Evolutionary conservation across 2,329 filamentous ascomycete genomes (phyloP).

Genomic region (Tolypocladium album): DNA sequence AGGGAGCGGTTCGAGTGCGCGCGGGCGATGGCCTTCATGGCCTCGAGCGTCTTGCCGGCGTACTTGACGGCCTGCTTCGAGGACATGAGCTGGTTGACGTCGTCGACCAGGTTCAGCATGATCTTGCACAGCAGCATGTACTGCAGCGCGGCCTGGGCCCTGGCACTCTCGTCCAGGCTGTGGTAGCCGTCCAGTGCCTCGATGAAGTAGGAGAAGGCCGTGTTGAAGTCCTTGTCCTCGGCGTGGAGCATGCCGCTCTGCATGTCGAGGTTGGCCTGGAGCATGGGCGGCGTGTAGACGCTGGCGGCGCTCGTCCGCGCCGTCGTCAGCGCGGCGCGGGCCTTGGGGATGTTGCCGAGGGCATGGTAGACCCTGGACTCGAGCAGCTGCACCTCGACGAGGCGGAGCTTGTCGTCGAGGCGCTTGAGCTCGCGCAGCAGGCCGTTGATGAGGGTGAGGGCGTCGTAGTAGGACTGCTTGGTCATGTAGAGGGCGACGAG

Average conservation of each 20-base stretch:
- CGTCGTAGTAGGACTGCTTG: slow-evolving; percentile 96
- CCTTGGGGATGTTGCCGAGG: slow-evolving; percentile 91
- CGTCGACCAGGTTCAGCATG: slow-evolving; percentile 95
- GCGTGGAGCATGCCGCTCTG: slow-evolving; percentile 98
- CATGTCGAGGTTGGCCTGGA: slow-evolving; percentile 97
- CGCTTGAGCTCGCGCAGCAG: slow-evolving; percentile 95
- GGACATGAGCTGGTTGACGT: slow-evolving; percentile 88
- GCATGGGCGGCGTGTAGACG: slow-evolving; percentile 88
- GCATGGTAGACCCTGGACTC: slow-evolving; percentile 97
- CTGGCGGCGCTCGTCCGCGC: slow-evolving; percentile 92
- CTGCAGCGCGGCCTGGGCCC: slow-evolving; percentile 94
- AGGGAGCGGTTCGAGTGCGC: slow-evolving; percentile 92
- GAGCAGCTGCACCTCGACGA: slow-evolving; percentile 94
- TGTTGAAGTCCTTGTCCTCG: slow-evolving; percentile 98
- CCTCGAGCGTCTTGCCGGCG: slow-evolving; percentile 88
- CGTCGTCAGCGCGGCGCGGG: slow-evolving; percentile 85
- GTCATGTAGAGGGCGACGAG: slow-evolving; percentile 92
- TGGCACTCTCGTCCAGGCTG: slow-evolving; percentile 74
- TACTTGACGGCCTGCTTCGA: slow-evolving; percentile 97
- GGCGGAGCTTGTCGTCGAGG: slow-evolving; percentile 93
- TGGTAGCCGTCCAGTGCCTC: slow-evolving; percentile 97
- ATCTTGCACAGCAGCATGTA: slow-evolving; percentile 99
- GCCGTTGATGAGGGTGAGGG: slow-evolving; percentile 90
- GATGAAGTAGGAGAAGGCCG: slow-evolving; percentile 97
- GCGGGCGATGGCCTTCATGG: slow-evolving; percentile 96